Evolutionary conservation across 2,329 filamentous ascomycete genomes (phyloP).

Genomic region (Monosporascus sp.): DNA sequence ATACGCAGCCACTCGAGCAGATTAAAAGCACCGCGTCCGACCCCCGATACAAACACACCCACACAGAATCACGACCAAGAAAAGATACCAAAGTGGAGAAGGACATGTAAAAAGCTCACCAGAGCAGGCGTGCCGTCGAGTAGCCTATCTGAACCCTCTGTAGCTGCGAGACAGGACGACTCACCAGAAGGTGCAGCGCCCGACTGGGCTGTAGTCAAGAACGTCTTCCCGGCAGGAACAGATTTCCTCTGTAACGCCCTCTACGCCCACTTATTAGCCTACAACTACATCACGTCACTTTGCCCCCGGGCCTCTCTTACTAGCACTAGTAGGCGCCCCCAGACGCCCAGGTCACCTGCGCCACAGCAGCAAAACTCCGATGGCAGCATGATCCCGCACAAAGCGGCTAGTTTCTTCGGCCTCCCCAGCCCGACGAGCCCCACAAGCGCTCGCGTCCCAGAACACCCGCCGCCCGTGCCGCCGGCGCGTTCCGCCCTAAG

Average conservation of each 20-base stretch:
- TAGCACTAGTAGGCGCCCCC: slow-evolving; percentile 2
- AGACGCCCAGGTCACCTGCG: slow-evolving; percentile 15
- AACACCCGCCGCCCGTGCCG: slow-evolving; percentile 2
- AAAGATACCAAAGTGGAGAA: slow-evolving; percentile 22
- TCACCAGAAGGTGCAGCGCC: slow-evolving; percentile 3
- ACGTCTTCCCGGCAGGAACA: slow-evolving; percentile 47
- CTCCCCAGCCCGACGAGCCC: slow-evolving; percentile 24
- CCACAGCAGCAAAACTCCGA: slow-evolving; percentile 11
- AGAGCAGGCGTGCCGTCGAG: no score
- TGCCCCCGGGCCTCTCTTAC: slow-evolving; percentile 21
- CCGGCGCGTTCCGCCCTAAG: slow-evolving; percentile 2
- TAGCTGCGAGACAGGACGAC: neutral
- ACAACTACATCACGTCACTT: slow-evolving; percentile 48
- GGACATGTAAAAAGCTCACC: slow-evolving; percentile 12
- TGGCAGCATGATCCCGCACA: slow-evolving; percentile 26
- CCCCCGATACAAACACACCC: slow-evolving; percentile 12
- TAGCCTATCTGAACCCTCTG: no score
- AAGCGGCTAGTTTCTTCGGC: slow-evolving; percentile 48
- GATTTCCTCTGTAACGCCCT: slow-evolving; percentile 54
- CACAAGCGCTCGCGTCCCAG: no score
- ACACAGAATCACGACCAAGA: slow-evolving; percentile 8
- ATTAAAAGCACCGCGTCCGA: slow-evolving; percentile 27
- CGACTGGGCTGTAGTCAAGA: slow-evolving; percentile 42
- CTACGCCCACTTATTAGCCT: slow-evolving; percentile 54
- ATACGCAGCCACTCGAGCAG: slow-evolving; percentile 52